Evolutionary conservation across 768 basidiomycete species (phyloP), one percentile per base, ranked within the genome.

Genomic region (Rhizopogon vesiculosus): DNA sequence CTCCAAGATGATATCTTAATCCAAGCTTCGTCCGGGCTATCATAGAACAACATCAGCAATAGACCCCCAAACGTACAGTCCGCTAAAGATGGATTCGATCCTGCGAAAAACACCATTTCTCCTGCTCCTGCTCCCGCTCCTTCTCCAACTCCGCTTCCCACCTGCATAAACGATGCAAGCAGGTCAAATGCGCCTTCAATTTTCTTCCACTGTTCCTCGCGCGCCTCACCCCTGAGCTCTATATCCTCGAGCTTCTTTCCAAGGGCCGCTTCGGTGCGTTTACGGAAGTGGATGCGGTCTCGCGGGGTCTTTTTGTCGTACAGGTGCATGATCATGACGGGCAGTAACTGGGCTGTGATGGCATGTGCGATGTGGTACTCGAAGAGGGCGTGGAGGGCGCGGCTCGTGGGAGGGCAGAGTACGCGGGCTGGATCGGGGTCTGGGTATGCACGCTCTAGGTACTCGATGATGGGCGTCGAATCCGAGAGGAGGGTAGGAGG

Each of bases 381-480:
- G 48, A 70, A 63, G 22, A 62, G 41, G 3, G 61, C 59, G 44
- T 72, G 69, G 7, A 64, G 59, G 7, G 62, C 56, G 19, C 56
- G 58, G 18, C 60, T 65, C 38, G 59, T 51, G 5, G 45, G 54
- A 1, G 69, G 73, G 35, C 56, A 58, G 25, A 66, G 42, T 43
- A 44, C 42, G 13, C 50, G 50, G n/a, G 46, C 43, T 44, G 43
- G 53, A 5, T 63, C 65, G 7, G 58, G 60, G 29, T 54, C 50
- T 16, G 59, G 57, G 39, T 62, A 67, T n/a, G 62, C 64, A 18
- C 52, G 61, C 38, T 76, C 74, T 40, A 76, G 68, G 57, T 75
- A 74, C 48, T 69, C 66, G 22, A 73, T 61, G 45, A 76, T 76
- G 18, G 65, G 66, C 3, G 62, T 64, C 7, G 72, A 73, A 52